These are phyloP conservation scores for Yarrowia sp. DNA, from an alignment of 805 yeast genomes.

Conservation along the genomic window DNA sequence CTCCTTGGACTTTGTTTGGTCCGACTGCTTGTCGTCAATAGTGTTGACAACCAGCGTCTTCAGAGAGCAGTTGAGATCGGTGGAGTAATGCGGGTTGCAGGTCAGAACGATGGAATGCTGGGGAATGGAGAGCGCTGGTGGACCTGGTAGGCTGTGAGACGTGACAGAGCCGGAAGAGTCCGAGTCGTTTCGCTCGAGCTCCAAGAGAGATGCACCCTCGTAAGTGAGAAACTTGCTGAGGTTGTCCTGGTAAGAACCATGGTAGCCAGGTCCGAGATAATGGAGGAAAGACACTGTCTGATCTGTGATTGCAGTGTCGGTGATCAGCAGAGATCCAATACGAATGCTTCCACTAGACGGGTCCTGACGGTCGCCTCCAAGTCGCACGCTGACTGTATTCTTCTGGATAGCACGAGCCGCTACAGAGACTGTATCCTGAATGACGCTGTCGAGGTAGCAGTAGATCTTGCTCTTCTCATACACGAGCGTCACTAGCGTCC, in stretches of 20 bases:
- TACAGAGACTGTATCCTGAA: slow-evolving; percentile 3
- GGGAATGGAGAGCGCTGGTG: neutral
- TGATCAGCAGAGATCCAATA: neutral
- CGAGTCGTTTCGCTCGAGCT: neutral
- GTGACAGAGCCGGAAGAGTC: slow-evolving; percentile 2
- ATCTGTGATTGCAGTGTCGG: slow-evolving; percentile 7
- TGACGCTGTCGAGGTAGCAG: slow-evolving; percentile 6
- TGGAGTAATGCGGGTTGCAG: slow-evolving; percentile 2
- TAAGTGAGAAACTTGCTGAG: slow-evolving; percentile 4
- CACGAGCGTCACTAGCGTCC: slow-evolving; percentile 12
- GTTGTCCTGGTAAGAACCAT: slow-evolving; percentile 17
- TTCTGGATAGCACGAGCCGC: neutral
- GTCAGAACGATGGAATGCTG: slow-evolving; percentile 6
- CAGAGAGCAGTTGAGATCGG: neutral
- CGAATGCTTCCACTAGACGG: neutral
- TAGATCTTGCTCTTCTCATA: slow-evolving; percentile 20
- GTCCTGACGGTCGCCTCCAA: slow-evolving; percentile 13
- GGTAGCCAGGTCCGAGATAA: slow-evolving; percentile 2
- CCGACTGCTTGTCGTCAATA: neutral
- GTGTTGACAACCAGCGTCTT: slow-evolving; percentile 1
- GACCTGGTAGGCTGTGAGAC: neutral
- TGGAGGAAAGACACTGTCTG: slow-evolving; percentile 12
- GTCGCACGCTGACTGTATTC: neutral
- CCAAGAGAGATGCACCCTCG: slow-evolving; percentile 8
- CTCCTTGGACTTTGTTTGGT: slow-evolving; percentile 13